Percentiles rank a stretch among this genome's conserved stretches.
These are phyloP conservation scores for Nakazawaea molendinolei DNA, from an alignment of 805 yeast species.

Conservation along the genomic window DNA sequence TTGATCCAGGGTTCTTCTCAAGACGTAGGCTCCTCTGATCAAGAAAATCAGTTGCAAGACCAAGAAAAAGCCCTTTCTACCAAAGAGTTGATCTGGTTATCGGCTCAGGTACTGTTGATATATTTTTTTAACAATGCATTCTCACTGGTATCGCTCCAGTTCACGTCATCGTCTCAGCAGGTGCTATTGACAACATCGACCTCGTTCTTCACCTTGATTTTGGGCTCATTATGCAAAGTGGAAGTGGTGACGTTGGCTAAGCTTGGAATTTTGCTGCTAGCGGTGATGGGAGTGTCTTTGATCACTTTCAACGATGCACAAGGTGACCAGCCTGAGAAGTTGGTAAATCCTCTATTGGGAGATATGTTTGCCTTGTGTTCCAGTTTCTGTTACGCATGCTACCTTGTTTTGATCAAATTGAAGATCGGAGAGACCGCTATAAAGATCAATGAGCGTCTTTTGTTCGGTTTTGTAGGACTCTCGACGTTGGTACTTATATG, in stretches of 20 bases:
- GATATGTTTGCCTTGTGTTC: slow-evolving; percentile 37
- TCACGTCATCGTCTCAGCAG: slow-evolving; percentile 47
- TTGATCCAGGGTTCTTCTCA: too few species aligned
- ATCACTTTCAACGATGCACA: slow-evolving; percentile 30
- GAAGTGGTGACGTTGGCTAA: slow-evolving; percentile 38
- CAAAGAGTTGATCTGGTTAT: slow-evolving; percentile 28
- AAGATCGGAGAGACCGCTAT: slow-evolving; percentile 37
- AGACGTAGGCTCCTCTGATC: not conserved
- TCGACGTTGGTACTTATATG: slow-evolving; percentile 31
- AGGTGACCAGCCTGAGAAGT: not conserved
- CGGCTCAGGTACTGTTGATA: slow-evolving; percentile 32
- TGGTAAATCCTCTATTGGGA: slow-evolving; percentile 34
- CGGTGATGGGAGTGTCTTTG: slow-evolving; percentile 39
- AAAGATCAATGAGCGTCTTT: slow-evolving; percentile 37
- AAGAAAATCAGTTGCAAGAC: not conserved
- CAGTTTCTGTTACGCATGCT: slow-evolving; percentile 40
- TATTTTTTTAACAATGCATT: slow-evolving; percentile 35
- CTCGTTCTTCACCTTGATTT: slow-evolving; percentile 40
- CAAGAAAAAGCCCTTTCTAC: slow-evolving; percentile 13
- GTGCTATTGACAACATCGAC: slow-evolving; percentile 46
- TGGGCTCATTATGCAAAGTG: slow-evolving; percentile 33
- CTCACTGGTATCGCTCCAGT: slow-evolving; percentile 36
- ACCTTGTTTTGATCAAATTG: slow-evolving; percentile 35
- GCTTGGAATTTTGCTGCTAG: slow-evolving; percentile 33
- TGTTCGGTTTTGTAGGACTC: slow-evolving; percentile 42